Evolutionary conservation across 768 basidiomycete species (phyloP).

Genomic region (Boletus huronensis): DNA sequence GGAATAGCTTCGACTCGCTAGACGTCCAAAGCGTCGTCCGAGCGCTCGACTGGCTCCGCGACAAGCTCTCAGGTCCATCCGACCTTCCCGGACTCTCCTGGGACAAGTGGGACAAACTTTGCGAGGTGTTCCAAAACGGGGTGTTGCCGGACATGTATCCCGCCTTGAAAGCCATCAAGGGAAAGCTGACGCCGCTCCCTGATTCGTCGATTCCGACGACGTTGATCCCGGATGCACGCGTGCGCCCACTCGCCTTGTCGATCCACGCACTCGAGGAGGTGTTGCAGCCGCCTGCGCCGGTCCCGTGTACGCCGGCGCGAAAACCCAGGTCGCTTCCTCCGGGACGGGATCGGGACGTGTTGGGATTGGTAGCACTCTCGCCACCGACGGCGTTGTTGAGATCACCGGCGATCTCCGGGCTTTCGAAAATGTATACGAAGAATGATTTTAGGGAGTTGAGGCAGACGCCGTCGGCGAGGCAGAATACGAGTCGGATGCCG

Average conservation of each 20-base stretch:
- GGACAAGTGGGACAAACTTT: constrained; percentile 46
- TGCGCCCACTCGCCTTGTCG: constrained; percentile 37
- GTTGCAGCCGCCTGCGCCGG: constrained; percentile 37
- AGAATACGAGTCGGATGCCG: constrained; percentile 83
- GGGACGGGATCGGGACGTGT: constrained; percentile 20
- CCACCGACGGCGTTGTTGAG: constrained; percentile 68
- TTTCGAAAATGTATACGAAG: constrained; percentile 77
- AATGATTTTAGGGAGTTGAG: constrained; percentile 82
- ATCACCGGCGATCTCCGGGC: constrained; percentile 67
- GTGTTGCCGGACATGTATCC: constrained; percentile 27
- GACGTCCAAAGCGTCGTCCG: constrained; percentile 40
- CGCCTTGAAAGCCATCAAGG: constrained; percentile 33
- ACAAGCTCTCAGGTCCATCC: constrained; percentile 42
- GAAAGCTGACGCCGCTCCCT: constrained; percentile 29
- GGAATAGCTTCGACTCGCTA: constrained; percentile 26
- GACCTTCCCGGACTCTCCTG: constrained; percentile 48
- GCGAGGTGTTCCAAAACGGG: constrained; percentile 33
- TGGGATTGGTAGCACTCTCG: constrained; percentile 63
- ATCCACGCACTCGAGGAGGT: constrained; percentile 47
- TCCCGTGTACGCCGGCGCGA: constrained; percentile 54
- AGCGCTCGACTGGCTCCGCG: constrained; percentile 55
- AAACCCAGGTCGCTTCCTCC: constrained; percentile 30
- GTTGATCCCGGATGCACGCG: constrained; percentile 33
- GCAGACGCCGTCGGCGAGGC: constrained; percentile 50
- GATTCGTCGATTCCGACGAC: constrained; percentile 25